Conservation (phyloP, 768 basidiomycete genomes). For the Agrocybe praecox region DNA sequence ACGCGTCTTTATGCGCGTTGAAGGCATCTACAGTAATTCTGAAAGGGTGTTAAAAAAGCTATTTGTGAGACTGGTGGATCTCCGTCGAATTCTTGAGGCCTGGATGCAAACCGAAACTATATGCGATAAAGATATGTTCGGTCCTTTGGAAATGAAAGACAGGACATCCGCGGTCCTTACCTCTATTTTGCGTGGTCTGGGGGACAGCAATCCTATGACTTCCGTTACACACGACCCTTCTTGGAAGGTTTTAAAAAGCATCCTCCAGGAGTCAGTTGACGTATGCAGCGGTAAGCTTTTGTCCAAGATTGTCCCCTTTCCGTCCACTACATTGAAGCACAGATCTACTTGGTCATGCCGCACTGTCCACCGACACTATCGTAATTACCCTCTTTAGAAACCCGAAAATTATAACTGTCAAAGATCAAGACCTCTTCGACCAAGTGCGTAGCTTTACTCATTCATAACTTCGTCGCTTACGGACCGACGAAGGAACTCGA, state of each 20-base stretch:
- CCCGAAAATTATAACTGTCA: slow-evolving; percentile 33
- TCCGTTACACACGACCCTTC: slow-evolving; percentile 31
- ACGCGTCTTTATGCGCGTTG: slow-evolving; percentile 49
- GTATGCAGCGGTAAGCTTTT: slow-evolving; percentile 41
- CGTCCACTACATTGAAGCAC: slow-evolving; percentile 4
- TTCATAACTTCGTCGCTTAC: not conserved
- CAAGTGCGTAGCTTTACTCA: slow-evolving; percentile 26
- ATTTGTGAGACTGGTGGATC: slow-evolving; percentile 51
- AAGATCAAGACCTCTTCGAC: slow-evolving; percentile 30
- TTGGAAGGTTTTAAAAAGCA: slow-evolving; percentile 43
- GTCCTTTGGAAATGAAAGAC: slow-evolving; percentile 51
- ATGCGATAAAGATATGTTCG: slow-evolving; percentile 38
- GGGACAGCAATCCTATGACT: slow-evolving; percentile 31
- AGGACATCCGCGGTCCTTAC: slow-evolving; percentile 46
- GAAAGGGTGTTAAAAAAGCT: slow-evolving; percentile 49
- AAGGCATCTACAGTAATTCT: slow-evolving; percentile 49
- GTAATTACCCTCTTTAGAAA: slow-evolving; percentile 42
- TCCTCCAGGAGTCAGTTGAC: slow-evolving; percentile 44
- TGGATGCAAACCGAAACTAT: slow-evolving; percentile 55
- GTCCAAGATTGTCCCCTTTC: not conserved
- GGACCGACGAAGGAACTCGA: slow-evolving; percentile 30
- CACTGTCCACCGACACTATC: slow-evolving; percentile 37
- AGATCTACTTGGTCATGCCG: slow-evolving; percentile 36
- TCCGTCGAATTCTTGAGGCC: slow-evolving; percentile 57
- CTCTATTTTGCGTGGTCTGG: slow-evolving; percentile 50